Base-by-base conservation (phyloP, 1,284 basidiomycete genomes). In the Pseudozyma pruni region DNA sequence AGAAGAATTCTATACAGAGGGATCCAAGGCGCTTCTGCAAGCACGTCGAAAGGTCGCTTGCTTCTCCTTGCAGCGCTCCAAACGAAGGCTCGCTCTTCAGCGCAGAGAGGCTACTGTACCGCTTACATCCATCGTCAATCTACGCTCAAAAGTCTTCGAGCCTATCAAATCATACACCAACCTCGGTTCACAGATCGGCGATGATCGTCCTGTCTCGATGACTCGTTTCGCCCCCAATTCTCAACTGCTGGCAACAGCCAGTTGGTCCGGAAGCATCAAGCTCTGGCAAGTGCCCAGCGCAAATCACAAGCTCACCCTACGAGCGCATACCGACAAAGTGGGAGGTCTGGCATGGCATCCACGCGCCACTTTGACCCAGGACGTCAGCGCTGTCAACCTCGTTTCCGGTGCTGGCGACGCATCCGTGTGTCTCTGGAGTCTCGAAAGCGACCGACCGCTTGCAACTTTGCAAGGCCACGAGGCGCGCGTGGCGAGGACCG, bases 331-430 rank as follows among this genome's bases (percentile, higher is more conserved):
- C 35, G 96, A 98, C 81, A 90, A 91, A 59, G 89, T 98, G 17
- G 93, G 94, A 43, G 96, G 96, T 16, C 88, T 97, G 25, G 94
- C 94, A 29, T 99, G 96, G 96, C 95, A 98, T 85, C 96, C 96
- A 0, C 86, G 89, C 75, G 94, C 95, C 17, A 97, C 94, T 0
- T 78, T 95, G n/a, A 86, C 88, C 0, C 91, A 92, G 76, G 86
- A 87, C 10, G 85, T 87, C 48, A 86, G 87, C 31, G 79, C 87
- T 0, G 89, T 93, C 16, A 98, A 97, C 81, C 86, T 99, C 47
- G 94, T 89, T 5, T 95, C 93, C 53, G 93, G 94, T 39, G 94
- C 90, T 4, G 94, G 90, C 13, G 96, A 99, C 81, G 88, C 88
- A 41, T 88, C 86, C 57, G 87, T 98, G 37, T 88, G 91, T 81